phyloP scores from a whole-genome alignment of 208 protist species.

The Acanthamoeba culbertsoni region DNA sequence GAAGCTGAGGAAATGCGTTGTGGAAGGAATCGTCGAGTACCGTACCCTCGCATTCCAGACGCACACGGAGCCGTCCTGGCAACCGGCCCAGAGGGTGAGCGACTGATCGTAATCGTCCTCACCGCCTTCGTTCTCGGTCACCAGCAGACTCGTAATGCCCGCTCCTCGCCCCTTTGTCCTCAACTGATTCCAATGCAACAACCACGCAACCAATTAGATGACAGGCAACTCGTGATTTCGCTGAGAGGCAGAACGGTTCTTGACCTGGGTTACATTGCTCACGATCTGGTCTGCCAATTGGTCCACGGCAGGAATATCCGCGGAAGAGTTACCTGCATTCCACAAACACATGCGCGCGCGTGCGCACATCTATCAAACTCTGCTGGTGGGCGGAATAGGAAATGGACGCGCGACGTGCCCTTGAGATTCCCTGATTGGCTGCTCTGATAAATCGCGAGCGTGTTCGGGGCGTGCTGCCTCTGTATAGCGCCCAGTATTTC shows the following conservation, averaged over 20 bases:
- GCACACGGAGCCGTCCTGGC: neutral
- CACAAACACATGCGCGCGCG: neutral
- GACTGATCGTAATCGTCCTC: conserved; percentile 37
- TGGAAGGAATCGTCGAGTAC: neutral
- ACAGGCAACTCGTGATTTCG: too few species aligned
- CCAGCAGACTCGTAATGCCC: neutral
- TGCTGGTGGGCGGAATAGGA: neutral
- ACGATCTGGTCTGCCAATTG: too few species aligned
- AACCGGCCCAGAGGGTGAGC: conserved; percentile 39
- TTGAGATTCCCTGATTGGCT: neutral
- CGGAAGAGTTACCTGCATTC: too few species aligned
- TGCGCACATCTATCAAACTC: neutral
- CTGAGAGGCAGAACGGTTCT: too few species aligned
- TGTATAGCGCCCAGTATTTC: neutral
- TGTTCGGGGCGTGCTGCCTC: neutral
- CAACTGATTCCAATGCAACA: too few species aligned
- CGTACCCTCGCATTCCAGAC: conserved; percentile 50
- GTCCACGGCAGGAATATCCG: too few species aligned
- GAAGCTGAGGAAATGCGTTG: neutral
- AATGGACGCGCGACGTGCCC: neutral
- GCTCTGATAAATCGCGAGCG: neutral
- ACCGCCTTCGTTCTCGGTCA: neutral
- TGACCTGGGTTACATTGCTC: too few species aligned
- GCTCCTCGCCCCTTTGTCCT: neutral
- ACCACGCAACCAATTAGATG: too few species aligned